Percentiles rank a stretch among this genome's conserved stretches.
These are phyloP conservation scores for Evernia prunastri DNA, from an alignment of 495 filamentous ascomycete genomes.

Conservation along the genomic window DNA sequence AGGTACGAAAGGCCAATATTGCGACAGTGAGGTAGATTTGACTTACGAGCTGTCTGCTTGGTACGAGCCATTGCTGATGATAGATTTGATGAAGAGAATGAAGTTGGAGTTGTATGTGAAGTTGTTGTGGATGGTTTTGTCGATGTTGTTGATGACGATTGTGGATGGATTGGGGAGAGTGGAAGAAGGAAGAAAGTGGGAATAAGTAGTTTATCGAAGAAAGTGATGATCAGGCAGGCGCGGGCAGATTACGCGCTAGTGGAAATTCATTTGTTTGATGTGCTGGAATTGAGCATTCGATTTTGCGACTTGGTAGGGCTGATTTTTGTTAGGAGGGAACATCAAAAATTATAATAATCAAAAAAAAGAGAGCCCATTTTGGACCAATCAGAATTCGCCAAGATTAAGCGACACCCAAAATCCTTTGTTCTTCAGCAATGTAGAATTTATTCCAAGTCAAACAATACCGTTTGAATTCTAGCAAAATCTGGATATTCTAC, in stretches of 20 bases:
- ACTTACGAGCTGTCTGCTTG: conserved; percentile 98
- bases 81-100: conserved; percentile 28
- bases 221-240: conserved; percentile 28
- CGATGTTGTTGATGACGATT: conserved; percentile 45
- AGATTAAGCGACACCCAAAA: conserved; percentile 10
- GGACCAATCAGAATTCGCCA: conserved; percentile 21
- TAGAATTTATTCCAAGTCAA: conserved; percentile 13
- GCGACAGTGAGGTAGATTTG: conserved; percentile 27
- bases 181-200: conserved; percentile 42
- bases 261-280: conserved; percentile 21
- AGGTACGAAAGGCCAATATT: conserved; percentile 19
- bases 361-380: conserved; percentile 18
- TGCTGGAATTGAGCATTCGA: conserved; percentile 32
- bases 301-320: conserved; percentile 35
- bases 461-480: conserved; percentile 12
- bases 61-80: conserved; percentile 85
- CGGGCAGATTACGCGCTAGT: conserved; percentile 23
- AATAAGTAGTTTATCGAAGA: conserved; percentile 37
- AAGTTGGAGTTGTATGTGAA: conserved; percentile 32
- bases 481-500: neutral
- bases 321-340: conserved; percentile 30
- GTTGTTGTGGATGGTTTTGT: conserved; percentile 35
- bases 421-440: conserved; percentile 1
- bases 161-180: conserved; percentile 34
- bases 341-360: neutral